Conservation (phyloP, 2,329 filamentous ascomycete genomes). For the Coniochaeta prunicola region DNA sequence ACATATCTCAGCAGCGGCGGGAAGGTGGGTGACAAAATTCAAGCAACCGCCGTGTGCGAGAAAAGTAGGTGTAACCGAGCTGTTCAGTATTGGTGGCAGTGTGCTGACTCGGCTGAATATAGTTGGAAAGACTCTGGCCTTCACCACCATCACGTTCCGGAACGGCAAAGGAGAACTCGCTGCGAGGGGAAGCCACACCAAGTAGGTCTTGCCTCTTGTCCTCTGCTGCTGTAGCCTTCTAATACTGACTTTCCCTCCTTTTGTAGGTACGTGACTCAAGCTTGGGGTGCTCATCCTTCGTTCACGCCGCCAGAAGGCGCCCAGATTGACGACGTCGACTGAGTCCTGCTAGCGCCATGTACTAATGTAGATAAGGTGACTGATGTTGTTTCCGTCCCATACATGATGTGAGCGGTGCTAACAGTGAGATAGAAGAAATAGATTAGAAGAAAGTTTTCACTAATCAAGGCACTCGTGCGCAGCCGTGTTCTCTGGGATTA, state of each 20-base stretch:
- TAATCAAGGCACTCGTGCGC: too few species aligned
- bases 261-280: constrained; percentile 15
- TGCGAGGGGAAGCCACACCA: constrained; percentile 59
- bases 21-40: constrained; percentile 47
- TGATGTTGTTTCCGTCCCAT: too few species aligned
- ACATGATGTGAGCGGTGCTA: too few species aligned
- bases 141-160: constrained; percentile 51
- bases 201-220: constrained; percentile 33
- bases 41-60: constrained; percentile 50
- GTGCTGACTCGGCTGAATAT: not conserved
- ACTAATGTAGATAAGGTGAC: too few species aligned
- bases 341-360: too few species aligned
- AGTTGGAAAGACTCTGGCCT: constrained; percentile 60
- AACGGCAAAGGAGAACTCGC: constrained; percentile 53
- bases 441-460: too few species aligned
- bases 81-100: not conserved
- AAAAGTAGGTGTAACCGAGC: constrained; percentile 39
- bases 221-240: not conserved
- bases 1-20: constrained; percentile 55
- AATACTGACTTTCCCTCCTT: not conserved
- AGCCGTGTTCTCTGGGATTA: too few species aligned
- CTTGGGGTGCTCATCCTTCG: constrained; percentile 13
- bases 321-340: constrained; percentile 13
- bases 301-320: constrained; percentile 11
- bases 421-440: too few species aligned